Conservation (phyloP, 176 grass and related monocot genomes). For the Ensete ventricosum region DNA sequence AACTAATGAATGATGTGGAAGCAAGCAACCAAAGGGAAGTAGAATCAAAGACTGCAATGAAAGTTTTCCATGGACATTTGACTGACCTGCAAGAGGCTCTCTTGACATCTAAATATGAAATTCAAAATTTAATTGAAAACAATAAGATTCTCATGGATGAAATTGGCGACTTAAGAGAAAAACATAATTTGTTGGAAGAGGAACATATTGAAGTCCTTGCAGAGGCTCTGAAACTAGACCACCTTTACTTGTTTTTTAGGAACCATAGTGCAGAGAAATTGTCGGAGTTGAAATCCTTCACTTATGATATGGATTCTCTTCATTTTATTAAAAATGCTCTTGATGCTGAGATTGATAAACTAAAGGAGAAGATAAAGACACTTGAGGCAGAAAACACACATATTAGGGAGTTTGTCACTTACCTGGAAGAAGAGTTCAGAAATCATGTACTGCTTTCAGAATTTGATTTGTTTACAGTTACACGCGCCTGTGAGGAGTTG, state of each 20-base stretch:
- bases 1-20: constrained; percentile 41
- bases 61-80: constrained; percentile 38
- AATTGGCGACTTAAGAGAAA: constrained; percentile 38
- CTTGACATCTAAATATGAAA: constrained; percentile 36
- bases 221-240: constrained; percentile 59
- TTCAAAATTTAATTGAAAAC: constrained; percentile 31
- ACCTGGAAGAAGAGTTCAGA: constrained; percentile 48
- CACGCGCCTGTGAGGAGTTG: constrained; percentile 42
- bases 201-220: constrained; percentile 33
- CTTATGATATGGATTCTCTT: constrained; percentile 52
- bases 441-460: constrained; percentile 55
- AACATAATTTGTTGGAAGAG: constrained; percentile 34
- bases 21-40: constrained; percentile 35
- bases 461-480: constrained; percentile 48
- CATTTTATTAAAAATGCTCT: constrained; percentile 45
- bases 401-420: constrained; percentile 42
- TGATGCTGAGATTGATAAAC: constrained; percentile 28
- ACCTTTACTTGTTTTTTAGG: constrained; percentile 64
- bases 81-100: constrained; percentile 31
- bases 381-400: constrained; percentile 55
- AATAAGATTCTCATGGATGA: constrained; percentile 43
- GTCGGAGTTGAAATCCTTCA: constrained; percentile 29
- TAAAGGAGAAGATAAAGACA: constrained; percentile 29
- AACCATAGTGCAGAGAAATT: constrained; percentile 28
- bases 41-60: constrained; percentile 40